Evolutionary conservation across 768 basidiomycete genomes (phyloP), one percentile per base, ranked within the genome.

Genomic region (Russula virescens): DNA sequence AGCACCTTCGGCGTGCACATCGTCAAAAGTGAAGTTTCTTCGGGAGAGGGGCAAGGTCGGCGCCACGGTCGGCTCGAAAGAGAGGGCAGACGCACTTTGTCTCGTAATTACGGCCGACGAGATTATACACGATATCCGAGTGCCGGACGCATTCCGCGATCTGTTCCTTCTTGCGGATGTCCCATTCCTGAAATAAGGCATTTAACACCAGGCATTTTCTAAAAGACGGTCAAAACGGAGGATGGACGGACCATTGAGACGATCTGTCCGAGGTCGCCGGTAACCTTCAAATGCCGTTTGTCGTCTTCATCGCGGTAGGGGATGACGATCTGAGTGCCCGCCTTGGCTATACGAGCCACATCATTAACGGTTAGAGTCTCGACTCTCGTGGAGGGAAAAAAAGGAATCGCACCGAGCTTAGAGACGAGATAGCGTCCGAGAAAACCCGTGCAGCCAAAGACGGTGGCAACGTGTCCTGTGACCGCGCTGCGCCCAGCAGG

Each of bases 381-480:
- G 16, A 40, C 43, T 23, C 7, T 56, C 4, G 25, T 4, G 26
- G 23, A 5, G 21, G 25, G 38, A 11, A 14, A 14, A 6, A 4
- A 35, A 57, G 18, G 26, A 34, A 43, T 72, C 85, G 68, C 70
- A 94, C 93, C 94, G 14, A 99, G 83, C 79, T 98, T 98, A 35
- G 89, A 83, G 45, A 98, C 91, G 48, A 98, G 79, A 75, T 98
- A 98, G 71, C 94, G 80, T 49, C 96, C 97, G 62, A 99, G 78
- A 74, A 98, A 98, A 6, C 95, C 92, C 4, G 95, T 97, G 72
- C 88, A 90, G 25, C 97, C 97, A 80, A 99, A 98, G 54, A 98
- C 95, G 18, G 97, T 99, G 46, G 89, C 96, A 42, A 88, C 83
- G 75, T 95, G 94, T 3, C 96, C 97, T 46, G 88, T 87, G 62